phyloP scores from a whole-genome alignment of 768 basidiomycete species.

The Rhodotorula paludigena region DNA sequence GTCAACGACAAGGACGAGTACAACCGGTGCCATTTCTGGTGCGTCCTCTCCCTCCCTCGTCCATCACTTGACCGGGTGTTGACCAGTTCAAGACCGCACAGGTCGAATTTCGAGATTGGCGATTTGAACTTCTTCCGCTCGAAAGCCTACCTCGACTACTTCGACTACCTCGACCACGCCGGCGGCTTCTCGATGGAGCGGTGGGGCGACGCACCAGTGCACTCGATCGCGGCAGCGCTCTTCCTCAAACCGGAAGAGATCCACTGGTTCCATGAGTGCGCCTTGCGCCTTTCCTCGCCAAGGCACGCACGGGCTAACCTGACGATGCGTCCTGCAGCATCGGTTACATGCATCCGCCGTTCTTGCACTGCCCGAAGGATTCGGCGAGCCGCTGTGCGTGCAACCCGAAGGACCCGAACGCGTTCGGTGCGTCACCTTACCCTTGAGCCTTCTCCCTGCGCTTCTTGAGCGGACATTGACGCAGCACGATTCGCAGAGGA shows the following conservation, averaged over 20 bases:
- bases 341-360: constrained; percentile 9
- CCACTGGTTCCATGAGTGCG: constrained; percentile 79
- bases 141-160: constrained; percentile 75
- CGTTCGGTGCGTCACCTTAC: constrained; percentile 9
- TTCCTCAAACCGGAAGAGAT: constrained; percentile 79
- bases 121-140: constrained; percentile 77
- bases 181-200: constrained; percentile 71
- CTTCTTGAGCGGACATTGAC: not conserved
- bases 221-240: constrained; percentile 83
- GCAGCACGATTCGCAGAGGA: not conserved
- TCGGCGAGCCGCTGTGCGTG: constrained; percentile 4
- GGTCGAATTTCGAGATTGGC: constrained; percentile 54
- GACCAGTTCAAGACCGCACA: too few species aligned
- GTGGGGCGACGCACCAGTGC: constrained; percentile 86
- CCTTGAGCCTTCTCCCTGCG: not conserved
- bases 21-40: constrained; percentile 54
- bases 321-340: not conserved
- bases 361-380: constrained; percentile 16
- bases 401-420: constrained; percentile 8
- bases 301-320: too few species aligned
- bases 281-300: too few species aligned
- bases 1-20: constrained; percentile 69
- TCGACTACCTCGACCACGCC: constrained; percentile 68
- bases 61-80: not conserved
- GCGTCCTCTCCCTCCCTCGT: constrained; percentile 57